Evolutionary conservation across 768 basidiomycete species (phyloP).

Genomic region (Mycena amicta): DNA sequence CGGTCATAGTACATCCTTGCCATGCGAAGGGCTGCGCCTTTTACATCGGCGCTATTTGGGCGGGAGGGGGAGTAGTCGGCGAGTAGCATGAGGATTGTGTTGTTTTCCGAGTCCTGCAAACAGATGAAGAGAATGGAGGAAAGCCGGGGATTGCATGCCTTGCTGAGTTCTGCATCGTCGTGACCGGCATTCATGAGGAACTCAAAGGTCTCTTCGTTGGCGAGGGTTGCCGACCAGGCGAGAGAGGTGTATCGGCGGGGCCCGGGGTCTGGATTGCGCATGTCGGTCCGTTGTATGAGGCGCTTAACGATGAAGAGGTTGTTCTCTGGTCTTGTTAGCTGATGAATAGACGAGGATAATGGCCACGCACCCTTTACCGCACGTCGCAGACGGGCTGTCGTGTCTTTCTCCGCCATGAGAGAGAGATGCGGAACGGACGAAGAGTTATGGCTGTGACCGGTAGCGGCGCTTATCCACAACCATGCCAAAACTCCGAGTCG

Average conservation of each 20-base stretch:
- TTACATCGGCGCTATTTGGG: constrained; percentile 59
- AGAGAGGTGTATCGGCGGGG: constrained; percentile 81
- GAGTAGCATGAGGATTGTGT: constrained; percentile 92
- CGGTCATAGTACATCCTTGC: constrained; percentile 84
- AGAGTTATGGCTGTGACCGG: constrained; percentile 18
- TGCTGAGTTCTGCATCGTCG: constrained; percentile 90
- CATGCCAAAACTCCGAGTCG: constrained; percentile 95
- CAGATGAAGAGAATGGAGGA: constrained; percentile 14
- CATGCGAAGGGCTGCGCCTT: constrained; percentile 81
- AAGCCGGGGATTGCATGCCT: constrained; percentile 52
- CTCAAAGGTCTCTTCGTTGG: constrained; percentile 91
- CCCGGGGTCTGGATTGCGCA: constrained; percentile 86
- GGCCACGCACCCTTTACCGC: constrained; percentile 72
- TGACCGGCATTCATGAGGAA: constrained; percentile 84
- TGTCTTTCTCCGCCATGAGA: constrained; percentile 82
- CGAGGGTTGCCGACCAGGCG: constrained; percentile 89
- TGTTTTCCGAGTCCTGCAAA: constrained; percentile 83
- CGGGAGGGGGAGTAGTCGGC: constrained; percentile 67
- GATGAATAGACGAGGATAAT: background rate
- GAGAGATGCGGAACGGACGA: constrained; percentile 28
- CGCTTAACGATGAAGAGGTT: constrained; percentile 92
- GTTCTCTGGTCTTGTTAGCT: constrained; percentile 64
- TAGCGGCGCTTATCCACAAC: constrained; percentile 10
- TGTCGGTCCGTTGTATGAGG: constrained; percentile 81
- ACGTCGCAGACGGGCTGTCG: constrained; percentile 70